These are phyloP conservation scores for Cerrena zonata DNA, from an alignment of 1,284 basidiomycete species.

Conservation along the genomic window DNA sequence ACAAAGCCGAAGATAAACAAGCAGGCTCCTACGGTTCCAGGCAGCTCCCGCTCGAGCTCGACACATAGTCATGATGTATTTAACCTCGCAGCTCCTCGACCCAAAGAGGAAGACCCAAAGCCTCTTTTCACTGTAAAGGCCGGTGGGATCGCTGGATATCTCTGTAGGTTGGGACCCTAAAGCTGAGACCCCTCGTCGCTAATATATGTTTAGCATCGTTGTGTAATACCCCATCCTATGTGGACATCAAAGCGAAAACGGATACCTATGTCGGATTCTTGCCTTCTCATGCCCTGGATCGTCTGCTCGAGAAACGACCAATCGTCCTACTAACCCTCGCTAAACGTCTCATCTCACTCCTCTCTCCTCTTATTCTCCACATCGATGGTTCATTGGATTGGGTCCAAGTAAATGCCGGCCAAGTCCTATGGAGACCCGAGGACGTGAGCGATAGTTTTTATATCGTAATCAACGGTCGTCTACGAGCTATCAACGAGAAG, in stretches of 20 bases:
- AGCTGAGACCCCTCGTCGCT: background rate
- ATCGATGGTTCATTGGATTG: slow-evolving; percentile 97
- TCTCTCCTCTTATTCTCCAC: slow-evolving; percentile 89
- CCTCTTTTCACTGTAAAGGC: slow-evolving; percentile 90
- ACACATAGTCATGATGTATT: background rate
- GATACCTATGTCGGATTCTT: slow-evolving; percentile 96
- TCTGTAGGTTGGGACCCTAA: slow-evolving; percentile 46
- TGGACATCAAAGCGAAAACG: slow-evolving; percentile 94
- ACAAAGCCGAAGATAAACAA: background rate
- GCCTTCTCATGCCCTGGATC: slow-evolving; percentile 82
- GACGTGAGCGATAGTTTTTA: slow-evolving; percentile 93
- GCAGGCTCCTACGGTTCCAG: slow-evolving; percentile 9
- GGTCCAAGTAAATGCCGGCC: slow-evolving; percentile 94
- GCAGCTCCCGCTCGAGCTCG: slow-evolving; percentile 2
- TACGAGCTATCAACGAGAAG: slow-evolving; percentile 75
- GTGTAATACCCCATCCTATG: slow-evolving; percentile 88
- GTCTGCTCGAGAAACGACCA: slow-evolving; percentile 86
- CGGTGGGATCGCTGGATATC: slow-evolving; percentile 96
- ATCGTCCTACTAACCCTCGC: slow-evolving; percentile 95
- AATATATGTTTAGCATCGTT: slow-evolving; percentile 61
- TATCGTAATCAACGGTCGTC: slow-evolving; percentile 95
- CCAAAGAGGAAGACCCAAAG: slow-evolving; percentile 34
- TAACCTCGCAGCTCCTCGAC: slow-evolving; percentile 4
- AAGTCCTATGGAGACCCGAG: slow-evolving; percentile 86
- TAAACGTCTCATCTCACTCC: slow-evolving; percentile 87